Percentiles rank a stretch among this genome's conserved stretches.
Evolutionary conservation across 176 grass and related monocot genomes (phyloP).

Genomic region (Aegilops sharonensis): DNA sequence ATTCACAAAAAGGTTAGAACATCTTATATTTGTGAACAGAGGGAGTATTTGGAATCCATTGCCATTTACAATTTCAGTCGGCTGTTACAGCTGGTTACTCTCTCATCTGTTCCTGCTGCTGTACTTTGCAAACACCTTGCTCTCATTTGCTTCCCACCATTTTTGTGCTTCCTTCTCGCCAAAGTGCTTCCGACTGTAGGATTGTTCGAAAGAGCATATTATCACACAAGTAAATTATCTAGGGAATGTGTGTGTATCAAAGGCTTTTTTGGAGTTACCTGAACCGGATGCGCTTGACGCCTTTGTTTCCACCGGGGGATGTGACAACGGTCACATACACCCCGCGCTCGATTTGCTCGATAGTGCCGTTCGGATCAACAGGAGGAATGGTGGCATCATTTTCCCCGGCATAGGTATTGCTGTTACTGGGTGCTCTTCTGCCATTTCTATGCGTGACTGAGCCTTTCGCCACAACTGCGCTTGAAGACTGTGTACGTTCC

Average conservation of each 20-base stretch:
- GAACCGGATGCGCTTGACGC: conserved; percentile 77
- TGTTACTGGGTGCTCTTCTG: conserved; percentile 25
- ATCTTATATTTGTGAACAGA: too few relatives aligned
- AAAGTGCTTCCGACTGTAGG: conserved; percentile 80
- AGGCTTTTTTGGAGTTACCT: conserved; percentile 45
- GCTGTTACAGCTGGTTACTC: not conserved
- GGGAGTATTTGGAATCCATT: too few relatives aligned
- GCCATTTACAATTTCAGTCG: too few relatives aligned
- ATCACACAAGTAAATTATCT: not conserved
- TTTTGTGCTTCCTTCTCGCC: conserved; percentile 68
- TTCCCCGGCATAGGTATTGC: conserved; percentile 17
- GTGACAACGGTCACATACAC: conserved; percentile 69
- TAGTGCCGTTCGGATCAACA: conserved; percentile 35
- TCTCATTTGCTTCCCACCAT: conserved; percentile 87
- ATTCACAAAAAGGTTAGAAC: too few relatives aligned
- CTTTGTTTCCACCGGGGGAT: conserved; percentile 67
- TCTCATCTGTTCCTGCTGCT: conserved; percentile 27
- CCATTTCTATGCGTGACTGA: conserved; percentile 14
- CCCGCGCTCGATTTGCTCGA: conserved; percentile 70
- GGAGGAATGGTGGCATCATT: conserved; percentile 27
- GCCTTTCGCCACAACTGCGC: not conserved
- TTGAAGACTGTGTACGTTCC: not conserved
- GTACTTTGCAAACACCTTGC: conserved; percentile 60
- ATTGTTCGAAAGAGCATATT: conserved; percentile 17
- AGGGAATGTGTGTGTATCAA: not conserved